A percentile compares a stretch with the other conserved stretches of the same genome.
phyloP scores from a whole-genome alignment of 2,329 filamentous ascomycete genomes.

The Rhinocladiella mackenziei region DNA sequence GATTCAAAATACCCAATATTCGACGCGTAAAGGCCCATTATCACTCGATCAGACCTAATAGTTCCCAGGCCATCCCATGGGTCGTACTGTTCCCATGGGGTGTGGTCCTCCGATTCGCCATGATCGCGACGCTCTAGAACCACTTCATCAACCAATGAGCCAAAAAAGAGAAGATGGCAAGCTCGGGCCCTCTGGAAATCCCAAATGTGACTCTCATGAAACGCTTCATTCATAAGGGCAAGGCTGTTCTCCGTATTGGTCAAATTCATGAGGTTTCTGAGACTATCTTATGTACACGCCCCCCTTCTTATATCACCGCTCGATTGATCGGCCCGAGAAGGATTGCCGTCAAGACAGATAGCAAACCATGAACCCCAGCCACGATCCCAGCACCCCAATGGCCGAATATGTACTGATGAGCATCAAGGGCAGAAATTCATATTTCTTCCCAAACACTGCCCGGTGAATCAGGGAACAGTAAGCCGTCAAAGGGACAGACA shows the following conservation, averaged over 20 bases:
- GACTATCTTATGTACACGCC: neutral
- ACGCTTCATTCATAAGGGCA: no score
- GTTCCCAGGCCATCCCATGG: neutral
- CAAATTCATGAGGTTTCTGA: no score
- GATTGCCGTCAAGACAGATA: constrained; percentile 60
- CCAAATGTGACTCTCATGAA: no score
- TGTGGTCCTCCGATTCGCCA: no score
- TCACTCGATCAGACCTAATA: constrained; percentile 3
- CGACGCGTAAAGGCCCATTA: constrained; percentile 5
- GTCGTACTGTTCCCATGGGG: neutral
- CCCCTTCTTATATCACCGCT: neutral
- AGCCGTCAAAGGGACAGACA: constrained; percentile 81
- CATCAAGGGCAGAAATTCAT: constrained; percentile 93
- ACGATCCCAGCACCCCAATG: constrained; percentile 90
- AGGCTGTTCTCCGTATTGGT: no score
- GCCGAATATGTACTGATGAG: constrained; percentile 94
- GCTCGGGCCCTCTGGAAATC: no score
- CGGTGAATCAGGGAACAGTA: constrained; percentile 85
- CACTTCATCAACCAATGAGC: no score
- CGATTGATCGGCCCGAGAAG: constrained; percentile 4
- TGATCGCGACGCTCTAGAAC: no score
- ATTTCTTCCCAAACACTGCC: constrained; percentile 73
- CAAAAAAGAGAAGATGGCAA: no score
- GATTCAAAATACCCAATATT: no score
- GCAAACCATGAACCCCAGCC: constrained; percentile 89